These are phyloP conservation scores for Hymenoscyphus occultus DNA, from an alignment of 2,329 filamentous ascomycete species.

Conservation along the genomic window DNA sequence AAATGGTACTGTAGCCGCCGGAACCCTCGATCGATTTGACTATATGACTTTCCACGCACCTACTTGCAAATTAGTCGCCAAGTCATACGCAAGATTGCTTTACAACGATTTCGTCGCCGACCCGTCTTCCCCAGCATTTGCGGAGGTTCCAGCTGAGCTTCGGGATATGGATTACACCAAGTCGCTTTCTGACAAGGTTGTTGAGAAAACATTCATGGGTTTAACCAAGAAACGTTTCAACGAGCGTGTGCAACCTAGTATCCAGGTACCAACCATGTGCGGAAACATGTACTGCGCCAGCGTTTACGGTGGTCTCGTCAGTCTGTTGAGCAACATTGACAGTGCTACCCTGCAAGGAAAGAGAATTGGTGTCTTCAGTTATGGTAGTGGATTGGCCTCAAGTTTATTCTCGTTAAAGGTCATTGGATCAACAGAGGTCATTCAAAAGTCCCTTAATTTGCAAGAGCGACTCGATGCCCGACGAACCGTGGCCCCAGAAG, in stretches of 20 bases:
- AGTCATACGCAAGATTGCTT: slow-evolving; percentile 78
- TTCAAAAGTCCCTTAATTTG: slow-evolving; percentile 67
- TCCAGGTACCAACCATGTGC: slow-evolving; percentile 75
- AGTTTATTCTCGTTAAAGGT: slow-evolving; percentile 72
- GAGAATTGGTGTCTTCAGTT: slow-evolving; percentile 57
- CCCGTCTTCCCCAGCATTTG: slow-evolving; percentile 64
- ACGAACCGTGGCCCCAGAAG: slow-evolving; percentile 64
- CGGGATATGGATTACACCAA: slow-evolving; percentile 76
- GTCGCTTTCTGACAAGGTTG: slow-evolving; percentile 75
- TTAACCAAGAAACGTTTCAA: slow-evolving; percentile 81
- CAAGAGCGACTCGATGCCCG: slow-evolving; percentile 65
- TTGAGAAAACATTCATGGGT: slow-evolving; percentile 84
- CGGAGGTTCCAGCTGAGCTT: slow-evolving; percentile 72
- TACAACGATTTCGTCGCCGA: slow-evolving; percentile 82
- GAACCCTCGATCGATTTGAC: slow-evolving; percentile 73
- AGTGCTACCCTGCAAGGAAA: slow-evolving; percentile 57
- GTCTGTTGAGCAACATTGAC: slow-evolving; percentile 51
- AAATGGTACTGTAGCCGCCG: slow-evolving; percentile 35
- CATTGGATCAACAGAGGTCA: slow-evolving; percentile 64
- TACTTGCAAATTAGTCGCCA: slow-evolving; percentile 83
- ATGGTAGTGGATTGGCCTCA: slow-evolving; percentile 70
- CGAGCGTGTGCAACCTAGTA: slow-evolving; percentile 70
- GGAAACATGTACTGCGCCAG: slow-evolving; percentile 62
- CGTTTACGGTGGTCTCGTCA: slow-evolving; percentile 55
- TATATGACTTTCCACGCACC: slow-evolving; percentile 81